These are phyloP conservation scores for Cucumis variabilis DNA, from an alignment of 331 rosid species.

Conservation along the genomic window DNA sequence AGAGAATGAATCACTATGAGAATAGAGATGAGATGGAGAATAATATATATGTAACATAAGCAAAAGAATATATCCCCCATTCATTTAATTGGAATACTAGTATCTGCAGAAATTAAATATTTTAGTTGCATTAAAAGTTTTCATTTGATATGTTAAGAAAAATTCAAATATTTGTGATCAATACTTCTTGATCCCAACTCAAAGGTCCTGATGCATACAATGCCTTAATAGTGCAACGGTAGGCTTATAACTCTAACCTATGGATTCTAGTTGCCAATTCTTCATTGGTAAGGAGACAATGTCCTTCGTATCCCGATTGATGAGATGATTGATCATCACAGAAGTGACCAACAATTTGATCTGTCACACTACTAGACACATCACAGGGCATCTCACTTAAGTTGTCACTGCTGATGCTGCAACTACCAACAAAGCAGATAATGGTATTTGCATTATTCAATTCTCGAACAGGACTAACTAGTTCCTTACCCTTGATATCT, in stretches of 20 bases:
- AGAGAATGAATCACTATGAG: conserved; percentile 12
- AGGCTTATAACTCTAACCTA: conserved; percentile 96
- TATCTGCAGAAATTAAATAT: conserved; percentile 76
- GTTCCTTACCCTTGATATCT: conserved; percentile 46
- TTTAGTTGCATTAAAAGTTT: conserved; percentile 92
- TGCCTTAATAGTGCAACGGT: conserved; percentile 94
- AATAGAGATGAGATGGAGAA: conserved; percentile 24
- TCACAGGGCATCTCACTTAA: conserved; percentile 37
- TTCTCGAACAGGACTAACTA: conserved; percentile 46
- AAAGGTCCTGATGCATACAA: conserved; percentile 97
- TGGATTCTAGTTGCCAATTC: conserved; percentile 82
- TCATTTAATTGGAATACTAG: conserved; percentile 49
- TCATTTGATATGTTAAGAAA: conserved; percentile 94
- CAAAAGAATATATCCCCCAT: conserved; percentile 45
- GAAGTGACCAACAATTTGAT: conserved; percentile 49
- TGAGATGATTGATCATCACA: conserved; percentile 67
- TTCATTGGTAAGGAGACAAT: conserved; percentile 50
- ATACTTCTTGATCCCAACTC: conserved; percentile 98
- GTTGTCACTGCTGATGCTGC: conserved; percentile 62
- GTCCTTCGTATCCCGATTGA: conserved; percentile 46
- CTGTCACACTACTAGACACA: conserved; percentile 48
- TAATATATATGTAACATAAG: neutral
- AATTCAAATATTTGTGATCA: conserved; percentile 96
- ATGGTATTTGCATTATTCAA: conserved; percentile 53
- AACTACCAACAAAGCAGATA: conserved; percentile 88